Evolutionary conservation across 352 stramenopile genomes (phyloP), one percentile per base, ranked within the genome.

Genomic region (Pythium brachiatum): DNA sequence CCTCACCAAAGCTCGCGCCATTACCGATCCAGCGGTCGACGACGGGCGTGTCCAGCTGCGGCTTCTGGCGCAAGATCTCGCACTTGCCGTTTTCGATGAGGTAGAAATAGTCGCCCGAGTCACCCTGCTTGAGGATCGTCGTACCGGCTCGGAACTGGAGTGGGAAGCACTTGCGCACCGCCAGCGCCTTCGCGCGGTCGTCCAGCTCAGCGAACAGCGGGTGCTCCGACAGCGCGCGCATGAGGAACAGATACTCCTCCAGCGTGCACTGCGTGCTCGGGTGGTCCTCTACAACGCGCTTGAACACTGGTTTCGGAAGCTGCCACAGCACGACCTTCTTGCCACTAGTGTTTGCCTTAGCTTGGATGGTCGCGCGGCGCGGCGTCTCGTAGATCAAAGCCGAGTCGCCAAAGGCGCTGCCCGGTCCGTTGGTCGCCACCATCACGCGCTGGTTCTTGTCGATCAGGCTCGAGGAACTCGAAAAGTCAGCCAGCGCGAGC

Each of bases 1-100:
- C 90, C 81, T 99, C 97, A 9, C 96, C 97, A 72, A 99, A 99
- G 56, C 73, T 92, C 23, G 81, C 73, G 15, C 83, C 80, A 27
- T 73, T 70, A 2, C 85, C 85, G 27, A 95, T 85, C 21, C 88
- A 65, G 4, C 83, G 78, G 53, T 94, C 87, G 0, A 95, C 71
- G 21, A 91, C 80, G 26, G 79, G 61, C 7, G 73, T 64, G 1
- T 67, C 56, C 25, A 68, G 70, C 29, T 81, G 77, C 18, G 83
- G 80, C 26, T 95, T 94, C 16, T 76, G 65, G 7, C 87, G 77
- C 48, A 84, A 74, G 23, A 95, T 88, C 43, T 90, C 80, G 38
- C 87, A 95, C 29, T 80, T 74, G 36, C 87, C 85, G 6, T 64
- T 79, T 62, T 95, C 84, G 38, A 95, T 76, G 32, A 95, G 34